These are phyloP conservation scores for Malus hybrid DNA, from an alignment of 331 rosid species.

Conservation along the genomic window DNA sequence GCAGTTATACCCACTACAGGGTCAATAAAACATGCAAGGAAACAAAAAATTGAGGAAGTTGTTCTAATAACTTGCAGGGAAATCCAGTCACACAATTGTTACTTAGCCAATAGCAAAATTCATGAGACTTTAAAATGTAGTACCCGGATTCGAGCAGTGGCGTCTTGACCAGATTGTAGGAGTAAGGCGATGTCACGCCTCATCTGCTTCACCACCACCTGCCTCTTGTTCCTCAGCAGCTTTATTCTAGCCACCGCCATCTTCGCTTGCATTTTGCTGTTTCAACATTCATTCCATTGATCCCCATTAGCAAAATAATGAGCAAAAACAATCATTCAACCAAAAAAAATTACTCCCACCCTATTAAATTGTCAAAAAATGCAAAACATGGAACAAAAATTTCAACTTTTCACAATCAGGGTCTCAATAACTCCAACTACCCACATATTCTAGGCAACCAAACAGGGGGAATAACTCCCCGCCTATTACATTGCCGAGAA, in stretches of 20 bases:
- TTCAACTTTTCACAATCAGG: background rate
- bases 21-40: background rate
- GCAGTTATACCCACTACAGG: background rate
- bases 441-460: background rate
- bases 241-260: conserved; percentile 99
- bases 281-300: background rate
- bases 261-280: conserved; percentile 94
- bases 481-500: no score
- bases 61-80: background rate
- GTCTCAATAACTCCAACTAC: background rate
- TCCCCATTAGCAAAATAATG: background rate
- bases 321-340: background rate
- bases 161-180: conserved; percentile 90
- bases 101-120: background rate
- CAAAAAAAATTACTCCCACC: background rate
- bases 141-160: conserved; percentile 96
- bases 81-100: background rate
- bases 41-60: background rate
- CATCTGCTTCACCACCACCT: conserved; percentile 92
- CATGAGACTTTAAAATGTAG: background rate
- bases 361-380: background rate
- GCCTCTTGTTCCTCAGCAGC: conserved; percentile 87
- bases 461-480: background rate
- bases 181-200: conserved; percentile 93
- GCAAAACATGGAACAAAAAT: background rate